phyloP scores from a whole-genome alignment of 2,329 filamentous ascomycete species.

The Raffaelea albimanens region DNA sequence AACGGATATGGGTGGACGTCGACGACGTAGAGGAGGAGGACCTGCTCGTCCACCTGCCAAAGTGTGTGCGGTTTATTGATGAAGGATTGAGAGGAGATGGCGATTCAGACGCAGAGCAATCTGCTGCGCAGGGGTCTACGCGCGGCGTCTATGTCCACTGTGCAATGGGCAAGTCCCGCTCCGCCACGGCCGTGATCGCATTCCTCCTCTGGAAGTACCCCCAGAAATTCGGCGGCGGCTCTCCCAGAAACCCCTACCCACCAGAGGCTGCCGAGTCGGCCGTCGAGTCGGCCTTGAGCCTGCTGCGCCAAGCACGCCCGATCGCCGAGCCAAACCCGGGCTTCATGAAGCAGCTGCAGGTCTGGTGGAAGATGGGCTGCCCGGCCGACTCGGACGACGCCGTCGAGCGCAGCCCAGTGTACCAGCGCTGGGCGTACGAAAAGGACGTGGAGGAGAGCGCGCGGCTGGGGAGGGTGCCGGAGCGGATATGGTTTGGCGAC shows the following conservation, averaged over 20 bases:
- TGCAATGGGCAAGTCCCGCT: slow-evolving; percentile 93
- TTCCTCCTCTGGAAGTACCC: slow-evolving; percentile 68
- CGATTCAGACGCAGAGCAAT: slow-evolving; percentile 9
- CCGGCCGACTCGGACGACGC: slow-evolving; percentile 46
- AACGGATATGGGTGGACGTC: slow-evolving; percentile 52
- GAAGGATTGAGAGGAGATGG: no score
- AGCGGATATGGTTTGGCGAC: slow-evolving; percentile 75
- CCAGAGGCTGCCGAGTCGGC: slow-evolving; percentile 35
- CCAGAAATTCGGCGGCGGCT: slow-evolving; percentile 32
- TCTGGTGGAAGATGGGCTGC: slow-evolving; percentile 83
- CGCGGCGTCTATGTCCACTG: slow-evolving; percentile 54
- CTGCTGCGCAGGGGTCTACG: background rate
- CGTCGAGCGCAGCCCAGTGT: slow-evolving; percentile 59
- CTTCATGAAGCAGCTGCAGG: slow-evolving; percentile 78
- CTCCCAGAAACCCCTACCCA: slow-evolving; percentile 19
- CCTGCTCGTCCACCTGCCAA: slow-evolving; percentile 69
- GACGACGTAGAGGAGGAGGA: slow-evolving; percentile 90
- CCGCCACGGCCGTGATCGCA: slow-evolving; percentile 72
- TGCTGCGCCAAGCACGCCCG: slow-evolving; percentile 60
- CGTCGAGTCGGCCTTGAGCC: slow-evolving; percentile 51
- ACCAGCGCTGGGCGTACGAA: slow-evolving; percentile 62
- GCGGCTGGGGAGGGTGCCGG: slow-evolving; percentile 69
- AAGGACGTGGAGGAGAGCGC: slow-evolving; percentile 47
- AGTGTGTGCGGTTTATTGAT: slow-evolving; percentile 75
- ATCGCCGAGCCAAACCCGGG: slow-evolving; percentile 84